phyloP scores from a whole-genome alignment of 768 basidiomycete species.

The Russula virescens region DNA sequence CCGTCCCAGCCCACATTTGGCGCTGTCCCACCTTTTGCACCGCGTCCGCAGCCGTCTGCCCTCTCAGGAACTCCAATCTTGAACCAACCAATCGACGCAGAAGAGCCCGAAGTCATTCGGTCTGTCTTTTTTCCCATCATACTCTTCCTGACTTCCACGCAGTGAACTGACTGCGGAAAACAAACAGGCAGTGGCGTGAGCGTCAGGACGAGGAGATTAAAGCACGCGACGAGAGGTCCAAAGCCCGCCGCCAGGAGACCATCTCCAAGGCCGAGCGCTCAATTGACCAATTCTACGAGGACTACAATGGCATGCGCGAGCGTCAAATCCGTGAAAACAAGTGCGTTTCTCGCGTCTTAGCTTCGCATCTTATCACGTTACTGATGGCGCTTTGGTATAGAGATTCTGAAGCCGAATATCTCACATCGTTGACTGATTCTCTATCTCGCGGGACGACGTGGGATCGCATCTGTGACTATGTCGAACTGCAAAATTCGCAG shows the following conservation, averaged over 20 bases:
- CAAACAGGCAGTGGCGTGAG: slow-evolving; percentile 77
- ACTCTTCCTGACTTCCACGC: background rate
- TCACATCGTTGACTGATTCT: slow-evolving; percentile 62
- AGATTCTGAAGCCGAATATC: slow-evolving; percentile 79
- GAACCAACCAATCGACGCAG: slow-evolving; percentile 60
- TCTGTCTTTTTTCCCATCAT: slow-evolving; percentile 29
- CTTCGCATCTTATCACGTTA: background rate
- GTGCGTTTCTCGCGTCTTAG: slow-evolving; percentile 47
- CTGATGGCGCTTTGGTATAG: slow-evolving; percentile 37
- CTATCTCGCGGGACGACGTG: slow-evolving; percentile 91
- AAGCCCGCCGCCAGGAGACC: slow-evolving; percentile 72
- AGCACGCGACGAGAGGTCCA: slow-evolving; percentile 75
- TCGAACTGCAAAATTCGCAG: slow-evolving; percentile 93
- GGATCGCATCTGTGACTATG: slow-evolving; percentile 82
- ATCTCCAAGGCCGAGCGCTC: slow-evolving; percentile 77
- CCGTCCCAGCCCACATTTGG: slow-evolving; percentile 40
- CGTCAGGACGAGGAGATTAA: slow-evolving; percentile 80
- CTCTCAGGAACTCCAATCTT: slow-evolving; percentile 71
- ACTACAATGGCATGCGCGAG: slow-evolving; percentile 85
- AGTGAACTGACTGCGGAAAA: background rate
- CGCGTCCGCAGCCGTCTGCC: slow-evolving; percentile 67
- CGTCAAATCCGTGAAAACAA: slow-evolving; percentile 92
- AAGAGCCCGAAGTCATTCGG: slow-evolving; percentile 86
- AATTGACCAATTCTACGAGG: slow-evolving; percentile 88
- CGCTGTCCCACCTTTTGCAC: slow-evolving; percentile 57